These are phyloP conservation scores for Neobulgaria alba DNA, from an alignment of 2,329 filamentous ascomycete species.

Conservation along the genomic window DNA sequence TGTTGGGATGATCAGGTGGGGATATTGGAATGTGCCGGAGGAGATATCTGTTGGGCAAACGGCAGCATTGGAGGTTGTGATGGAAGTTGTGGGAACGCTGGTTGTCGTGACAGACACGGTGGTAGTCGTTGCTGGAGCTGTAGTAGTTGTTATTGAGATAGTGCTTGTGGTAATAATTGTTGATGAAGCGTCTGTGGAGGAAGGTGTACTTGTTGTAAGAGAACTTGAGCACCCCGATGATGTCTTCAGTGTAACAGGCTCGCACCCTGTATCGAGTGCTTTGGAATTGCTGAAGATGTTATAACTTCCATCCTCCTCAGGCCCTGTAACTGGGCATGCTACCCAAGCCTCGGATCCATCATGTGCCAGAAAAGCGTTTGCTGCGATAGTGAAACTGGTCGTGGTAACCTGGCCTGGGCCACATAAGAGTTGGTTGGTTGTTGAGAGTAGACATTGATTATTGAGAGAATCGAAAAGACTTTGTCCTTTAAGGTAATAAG, in stretches of 20 bases:
- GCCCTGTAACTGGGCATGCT: slow-evolving; percentile 22
- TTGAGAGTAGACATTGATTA: slow-evolving; percentile 20
- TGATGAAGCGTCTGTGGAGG: neutral
- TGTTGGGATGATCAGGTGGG: slow-evolving; percentile 25
- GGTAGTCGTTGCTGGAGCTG: neutral
- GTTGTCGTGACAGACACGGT: neutral
- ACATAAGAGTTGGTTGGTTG: slow-evolving; percentile 22
- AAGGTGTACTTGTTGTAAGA: neutral
- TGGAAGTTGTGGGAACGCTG: neutral
- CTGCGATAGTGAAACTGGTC: slow-evolving; percentile 16
- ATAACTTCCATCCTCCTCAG: slow-evolving; percentile 21
- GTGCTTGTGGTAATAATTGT: neutral
- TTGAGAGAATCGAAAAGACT: slow-evolving; percentile 15
- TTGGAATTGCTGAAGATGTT: slow-evolving; percentile 20
- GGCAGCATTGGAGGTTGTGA: slow-evolving; percentile 1
- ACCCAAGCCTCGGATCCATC: slow-evolving; percentile 15
- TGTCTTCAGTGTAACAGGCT: slow-evolving; percentile 17
- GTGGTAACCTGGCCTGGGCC: slow-evolving; percentile 7
- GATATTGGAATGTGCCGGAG: slow-evolving; percentile 17
- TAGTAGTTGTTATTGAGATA: neutral
- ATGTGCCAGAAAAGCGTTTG: slow-evolving; percentile 16
- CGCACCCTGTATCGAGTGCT: slow-evolving; percentile 19
- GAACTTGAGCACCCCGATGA: slow-evolving; percentile 10
- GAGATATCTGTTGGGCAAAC: slow-evolving; percentile 21
- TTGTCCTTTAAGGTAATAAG: slow-evolving; percentile 17